Evolutionary conservation across 2,329 filamentous ascomycete genomes (phyloP).

Genomic region (Penicillium sclerotiorum): DNA sequence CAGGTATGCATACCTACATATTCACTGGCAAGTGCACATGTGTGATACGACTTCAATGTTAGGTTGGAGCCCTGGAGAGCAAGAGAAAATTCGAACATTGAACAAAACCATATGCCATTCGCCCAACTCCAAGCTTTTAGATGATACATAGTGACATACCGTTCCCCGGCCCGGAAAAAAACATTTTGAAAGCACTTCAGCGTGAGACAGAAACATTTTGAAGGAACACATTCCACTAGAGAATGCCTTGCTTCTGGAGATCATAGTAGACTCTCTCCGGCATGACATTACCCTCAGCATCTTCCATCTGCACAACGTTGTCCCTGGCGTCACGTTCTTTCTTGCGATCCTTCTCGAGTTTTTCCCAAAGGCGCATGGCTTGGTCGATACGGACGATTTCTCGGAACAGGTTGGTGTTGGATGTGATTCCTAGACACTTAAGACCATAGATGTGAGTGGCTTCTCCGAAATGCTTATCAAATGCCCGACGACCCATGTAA

Average conservation of each 20-base stretch:
- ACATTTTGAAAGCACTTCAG: background rate
- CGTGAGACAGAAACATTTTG: background rate
- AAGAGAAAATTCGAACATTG: background rate
- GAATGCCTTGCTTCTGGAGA: slow-evolving; percentile 85
- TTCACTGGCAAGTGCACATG: no score
- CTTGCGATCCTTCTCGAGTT: slow-evolving; percentile 85
- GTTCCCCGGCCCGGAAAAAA: background rate
- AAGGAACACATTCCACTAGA: slow-evolving; percentile 53
- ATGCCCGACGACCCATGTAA: slow-evolving; percentile 95
- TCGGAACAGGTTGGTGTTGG: slow-evolving; percentile 82
- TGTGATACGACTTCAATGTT: background rate
- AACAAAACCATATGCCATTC: slow-evolving; percentile 14
- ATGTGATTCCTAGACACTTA: slow-evolving; percentile 87
- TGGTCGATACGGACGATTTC: slow-evolving; percentile 94
- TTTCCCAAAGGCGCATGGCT: slow-evolving; percentile 85
- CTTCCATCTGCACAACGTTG: slow-evolving; percentile 96
- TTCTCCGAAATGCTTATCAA: slow-evolving; percentile 98
- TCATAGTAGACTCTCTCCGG: slow-evolving; percentile 98
- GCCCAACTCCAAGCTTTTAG: slow-evolving; percentile 37
- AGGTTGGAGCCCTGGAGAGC: no score
- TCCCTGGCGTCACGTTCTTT: slow-evolving; percentile 74
- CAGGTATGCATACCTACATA: no score
- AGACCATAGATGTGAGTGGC: slow-evolving; percentile 89
- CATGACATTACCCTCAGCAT: slow-evolving; percentile 97
- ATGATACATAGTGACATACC: no score